Base-by-base conservation (phyloP, 306 rosid species). In the Begonia peltatifolia region DNA sequence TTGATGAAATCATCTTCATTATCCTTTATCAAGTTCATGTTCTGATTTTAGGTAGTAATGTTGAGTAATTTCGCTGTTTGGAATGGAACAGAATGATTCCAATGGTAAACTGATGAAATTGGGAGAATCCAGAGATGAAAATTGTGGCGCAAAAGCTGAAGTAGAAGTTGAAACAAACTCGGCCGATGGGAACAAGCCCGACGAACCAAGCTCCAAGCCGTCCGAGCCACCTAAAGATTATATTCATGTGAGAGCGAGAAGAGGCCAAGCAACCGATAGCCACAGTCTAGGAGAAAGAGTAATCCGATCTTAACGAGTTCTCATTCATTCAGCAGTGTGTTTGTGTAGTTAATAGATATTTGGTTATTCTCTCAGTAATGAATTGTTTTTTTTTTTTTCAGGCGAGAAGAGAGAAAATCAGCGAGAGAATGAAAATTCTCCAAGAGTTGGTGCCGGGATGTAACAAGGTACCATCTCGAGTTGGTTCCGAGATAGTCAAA, bases 191-290 rank as follows among this genome's bases (percentile, higher is more conserved):
- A 58, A 69, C 62, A 78, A 80, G 76, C 61, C 72, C 23, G 68
- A 65, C 50, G 81, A 81, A 52, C 65, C 64, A 61, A 65, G 57
- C 20, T 53, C 61, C 22, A 68, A 78, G 50, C 78, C 75, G 54
- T 65, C 84, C 4, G 94, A 81, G 55, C 82, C 83, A 16, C 80
- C 92, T 11, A 90, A 90, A 55, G 97, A 85, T 55, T 90, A 70
- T 58, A 90, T 90, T 64, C 97, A 90, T 56, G 97, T 90, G 17
- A 74, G 97, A 76, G 97, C 94, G 8, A 78, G 97, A 75, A 76
- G 97, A 62, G 97, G 97, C 69, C 97, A 90, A 75, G 97, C 97
- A 42, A 90, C 97, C n/a, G 97, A 90, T 71, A 90, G 88, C 62
- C 97, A 86, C 69, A 90, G 97, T 60, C 81, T 90, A 14, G 94